Evolutionary conservation across 2,329 filamentous ascomycete genomes (phyloP).

Genomic region (Aspergillus japonicus): DNA sequence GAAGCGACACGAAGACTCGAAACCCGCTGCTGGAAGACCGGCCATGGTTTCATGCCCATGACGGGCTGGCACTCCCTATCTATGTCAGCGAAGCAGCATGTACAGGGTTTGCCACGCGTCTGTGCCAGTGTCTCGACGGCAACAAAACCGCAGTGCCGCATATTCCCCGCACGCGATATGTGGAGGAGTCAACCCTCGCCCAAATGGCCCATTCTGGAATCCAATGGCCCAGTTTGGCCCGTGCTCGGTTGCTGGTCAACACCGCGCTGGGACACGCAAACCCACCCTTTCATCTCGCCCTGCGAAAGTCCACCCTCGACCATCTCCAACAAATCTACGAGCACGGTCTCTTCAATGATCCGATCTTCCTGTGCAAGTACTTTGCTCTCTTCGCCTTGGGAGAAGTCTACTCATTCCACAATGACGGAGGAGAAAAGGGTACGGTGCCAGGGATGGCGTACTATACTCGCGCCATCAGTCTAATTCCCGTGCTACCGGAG

Average conservation of each 20-base stretch:
- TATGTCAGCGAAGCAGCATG: slow-evolving; percentile 36
- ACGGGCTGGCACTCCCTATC: slow-evolving; percentile 24
- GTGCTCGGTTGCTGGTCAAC: slow-evolving; percentile 30
- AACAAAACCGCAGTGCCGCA: slow-evolving; percentile 18
- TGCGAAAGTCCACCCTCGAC: slow-evolving; percentile 36
- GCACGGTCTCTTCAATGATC: slow-evolving; percentile 19
- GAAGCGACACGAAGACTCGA: slow-evolving; percentile 8
- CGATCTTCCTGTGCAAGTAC: slow-evolving; percentile 40
- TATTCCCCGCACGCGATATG: slow-evolving; percentile 26
- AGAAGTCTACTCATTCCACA: slow-evolving; percentile 40
- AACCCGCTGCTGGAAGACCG: slow-evolving; percentile 27
- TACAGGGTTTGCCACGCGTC: slow-evolving; percentile 33
- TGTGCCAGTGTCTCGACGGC: slow-evolving; percentile 29
- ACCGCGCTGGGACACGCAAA: slow-evolving; percentile 31
- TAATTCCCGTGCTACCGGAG: slow-evolving; percentile 42
- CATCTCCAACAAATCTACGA: slow-evolving; percentile 32
- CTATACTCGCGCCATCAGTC: slow-evolving; percentile 36
- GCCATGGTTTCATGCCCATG: slow-evolving; percentile 30
- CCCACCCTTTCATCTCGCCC: slow-evolving; percentile 28
- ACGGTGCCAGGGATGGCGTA: slow-evolving; percentile 42
- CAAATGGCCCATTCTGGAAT: slow-evolving; percentile 5
- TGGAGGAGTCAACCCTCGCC: slow-evolving; percentile 18
- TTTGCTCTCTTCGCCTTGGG: slow-evolving; percentile 45
- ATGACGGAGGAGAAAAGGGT: slow-evolving; percentile 16
- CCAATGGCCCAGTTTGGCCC: slow-evolving; percentile 29